phyloP scores from a whole-genome alignment of 257 asterid species.

The Rhazya stricta region DNA sequence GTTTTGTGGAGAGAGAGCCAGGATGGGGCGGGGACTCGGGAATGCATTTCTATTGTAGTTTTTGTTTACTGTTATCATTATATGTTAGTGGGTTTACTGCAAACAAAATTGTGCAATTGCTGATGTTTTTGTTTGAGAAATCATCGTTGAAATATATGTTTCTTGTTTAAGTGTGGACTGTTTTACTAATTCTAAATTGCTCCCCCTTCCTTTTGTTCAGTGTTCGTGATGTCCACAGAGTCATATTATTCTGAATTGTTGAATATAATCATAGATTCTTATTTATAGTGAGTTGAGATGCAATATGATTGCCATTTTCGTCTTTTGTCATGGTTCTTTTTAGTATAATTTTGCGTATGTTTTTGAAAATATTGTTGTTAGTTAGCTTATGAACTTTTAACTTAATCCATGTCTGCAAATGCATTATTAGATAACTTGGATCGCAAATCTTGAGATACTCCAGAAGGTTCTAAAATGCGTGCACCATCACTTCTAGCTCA shows the following conservation, averaged over 20 bases:
- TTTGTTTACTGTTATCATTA: neutral
- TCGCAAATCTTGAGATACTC: constrained; percentile 1
- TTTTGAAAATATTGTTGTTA: neutral
- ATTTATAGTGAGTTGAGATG: neutral
- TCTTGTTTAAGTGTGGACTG: neutral
- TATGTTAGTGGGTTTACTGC: neutral
- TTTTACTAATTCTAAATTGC: neutral
- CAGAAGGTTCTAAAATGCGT: constrained; percentile 19
- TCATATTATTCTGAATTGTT: neutral
- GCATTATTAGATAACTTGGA: constrained; percentile 14
- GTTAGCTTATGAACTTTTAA: neutral
- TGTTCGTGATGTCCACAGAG: neutral
- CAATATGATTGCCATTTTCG: neutral
- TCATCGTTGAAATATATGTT: neutral
- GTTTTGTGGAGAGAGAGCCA: neutral
- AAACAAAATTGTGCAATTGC: neutral
- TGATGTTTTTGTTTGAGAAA: neutral
- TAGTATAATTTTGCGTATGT: neutral
- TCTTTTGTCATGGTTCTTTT: neutral
- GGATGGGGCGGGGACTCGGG: neutral
- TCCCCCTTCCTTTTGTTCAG: neutral
- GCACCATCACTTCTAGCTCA: constrained; percentile 35
- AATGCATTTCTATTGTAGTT: neutral
- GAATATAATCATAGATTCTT: neutral
- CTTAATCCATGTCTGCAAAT: neutral